Conservation (phyloP, 164 flowering plant species). For the Buxus sempervirens region DNA sequence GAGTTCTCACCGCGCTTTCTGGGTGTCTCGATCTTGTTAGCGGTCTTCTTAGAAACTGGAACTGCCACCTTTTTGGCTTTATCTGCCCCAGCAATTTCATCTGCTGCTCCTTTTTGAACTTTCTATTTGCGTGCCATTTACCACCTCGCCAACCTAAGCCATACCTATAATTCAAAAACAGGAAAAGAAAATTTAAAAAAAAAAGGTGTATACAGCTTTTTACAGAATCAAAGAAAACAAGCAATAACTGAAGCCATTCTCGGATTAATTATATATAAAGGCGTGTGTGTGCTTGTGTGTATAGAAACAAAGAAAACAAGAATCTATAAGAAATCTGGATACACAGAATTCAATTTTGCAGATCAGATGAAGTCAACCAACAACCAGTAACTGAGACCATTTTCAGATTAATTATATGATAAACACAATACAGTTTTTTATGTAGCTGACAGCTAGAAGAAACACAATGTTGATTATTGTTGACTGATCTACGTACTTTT, state of each 20-base stretch:
- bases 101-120: constrained; percentile 67
- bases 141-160: constrained; percentile 95
- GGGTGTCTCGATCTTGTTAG: constrained; percentile 28
- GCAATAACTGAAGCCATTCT: no score
- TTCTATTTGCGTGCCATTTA: constrained; percentile 72
- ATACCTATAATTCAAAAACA: constrained; percentile 35
- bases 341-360: no score
- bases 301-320: neutral
- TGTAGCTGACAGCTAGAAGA: no score
- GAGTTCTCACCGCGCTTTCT: constrained; percentile 24
- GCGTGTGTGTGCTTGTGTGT: no score
- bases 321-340: neutral
- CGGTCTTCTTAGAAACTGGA: constrained; percentile 35
- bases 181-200: neutral
- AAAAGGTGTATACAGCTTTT: neutral
- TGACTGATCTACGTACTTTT: no score
- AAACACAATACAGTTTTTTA: no score
- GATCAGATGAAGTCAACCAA: no score
- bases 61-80: constrained; percentile 52
- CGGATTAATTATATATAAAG: no score
- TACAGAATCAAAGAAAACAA: no score
- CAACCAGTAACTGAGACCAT: no score
- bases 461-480: no score
- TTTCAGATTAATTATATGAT: no score
- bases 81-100: constrained; percentile 48